Evolutionary conservation across 768 basidiomycete species (phyloP).

Genomic region (Phlebiopsis gigantea): DNA sequence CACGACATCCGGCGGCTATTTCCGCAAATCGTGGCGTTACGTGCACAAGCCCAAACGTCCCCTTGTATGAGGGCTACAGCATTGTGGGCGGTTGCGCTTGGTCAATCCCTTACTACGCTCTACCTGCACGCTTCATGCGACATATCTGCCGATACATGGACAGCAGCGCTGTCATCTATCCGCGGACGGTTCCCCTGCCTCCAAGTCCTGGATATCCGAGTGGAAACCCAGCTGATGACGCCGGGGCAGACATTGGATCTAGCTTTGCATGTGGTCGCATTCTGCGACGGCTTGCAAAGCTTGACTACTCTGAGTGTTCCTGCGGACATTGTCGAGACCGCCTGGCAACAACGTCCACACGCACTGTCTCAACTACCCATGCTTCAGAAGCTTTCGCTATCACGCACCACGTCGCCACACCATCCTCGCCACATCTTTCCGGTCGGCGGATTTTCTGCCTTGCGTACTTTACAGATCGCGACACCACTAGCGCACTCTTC

Average conservation of each 20-base stretch:
- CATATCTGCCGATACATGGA: not conserved
- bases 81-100: not conserved
- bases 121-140: not conserved
- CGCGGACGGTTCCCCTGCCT: not conserved
- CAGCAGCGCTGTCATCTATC: not conserved
- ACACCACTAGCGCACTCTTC: not conserved
- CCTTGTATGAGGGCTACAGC: not conserved
- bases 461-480: not conserved
- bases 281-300: not conserved
- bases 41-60: not conserved
- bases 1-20: not conserved
- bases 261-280: not conserved
- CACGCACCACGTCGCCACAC: too few relatives aligned
- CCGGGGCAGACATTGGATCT: constrained; percentile 7
- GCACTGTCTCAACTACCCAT: not conserved
- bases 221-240: not conserved
- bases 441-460: not conserved
- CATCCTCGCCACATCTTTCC: too few relatives aligned
- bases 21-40: constrained; percentile 7
- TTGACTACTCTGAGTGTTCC: not conserved
- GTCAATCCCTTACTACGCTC: not conserved
- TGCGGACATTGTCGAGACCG: constrained; percentile 1
- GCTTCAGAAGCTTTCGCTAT: not conserved
- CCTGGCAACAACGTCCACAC: not conserved
- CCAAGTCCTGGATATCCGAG: constrained; percentile 2